These are phyloP conservation scores for Gossypium gossypioides DNA, from an alignment of 441 rosid genomes.

Conservation along the genomic window DNA sequence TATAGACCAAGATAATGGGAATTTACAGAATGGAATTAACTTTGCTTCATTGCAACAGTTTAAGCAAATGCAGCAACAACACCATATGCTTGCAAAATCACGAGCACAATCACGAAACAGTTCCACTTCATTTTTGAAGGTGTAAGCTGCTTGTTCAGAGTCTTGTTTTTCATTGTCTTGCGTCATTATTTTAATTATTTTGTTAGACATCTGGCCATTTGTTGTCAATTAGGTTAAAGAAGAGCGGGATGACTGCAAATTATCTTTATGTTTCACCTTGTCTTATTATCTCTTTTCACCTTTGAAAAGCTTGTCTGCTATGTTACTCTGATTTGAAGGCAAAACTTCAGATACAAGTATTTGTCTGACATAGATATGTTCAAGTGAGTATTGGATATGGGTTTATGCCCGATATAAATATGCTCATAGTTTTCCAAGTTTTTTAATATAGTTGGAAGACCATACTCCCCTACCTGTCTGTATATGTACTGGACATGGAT, in stretches of 20 bases:
- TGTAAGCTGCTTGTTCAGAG: conserved; percentile 16
- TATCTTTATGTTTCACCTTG: neutral
- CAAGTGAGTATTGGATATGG: neutral
- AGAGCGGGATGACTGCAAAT: neutral
- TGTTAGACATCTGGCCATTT: neutral
- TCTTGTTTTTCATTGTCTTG: conserved; percentile 2
- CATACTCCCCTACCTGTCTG: neutral
- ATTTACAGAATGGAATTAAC: conserved; percentile 66
- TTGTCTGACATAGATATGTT: neutral
- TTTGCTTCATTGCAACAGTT: conserved; percentile 69
- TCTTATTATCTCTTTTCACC: neutral
- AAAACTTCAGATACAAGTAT: neutral
- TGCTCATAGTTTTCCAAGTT: neutral
- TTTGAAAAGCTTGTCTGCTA: neutral
- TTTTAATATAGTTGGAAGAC: neutral
- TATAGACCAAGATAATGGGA: conserved; percentile 39
- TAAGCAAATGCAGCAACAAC: conserved; percentile 78
- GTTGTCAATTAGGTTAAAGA: neutral
- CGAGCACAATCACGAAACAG: conserved; percentile 42
- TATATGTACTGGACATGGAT: neutral
- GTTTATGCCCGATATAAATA: neutral
- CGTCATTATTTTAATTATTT: neutral
- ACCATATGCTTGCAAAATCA: conserved; percentile 57
- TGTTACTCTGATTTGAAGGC: neutral
- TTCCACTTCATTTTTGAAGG: conserved; percentile 50